Base-by-base conservation (phyloP, 352 stramenopile species). In the Phytophthora cryptogea region DNA sequence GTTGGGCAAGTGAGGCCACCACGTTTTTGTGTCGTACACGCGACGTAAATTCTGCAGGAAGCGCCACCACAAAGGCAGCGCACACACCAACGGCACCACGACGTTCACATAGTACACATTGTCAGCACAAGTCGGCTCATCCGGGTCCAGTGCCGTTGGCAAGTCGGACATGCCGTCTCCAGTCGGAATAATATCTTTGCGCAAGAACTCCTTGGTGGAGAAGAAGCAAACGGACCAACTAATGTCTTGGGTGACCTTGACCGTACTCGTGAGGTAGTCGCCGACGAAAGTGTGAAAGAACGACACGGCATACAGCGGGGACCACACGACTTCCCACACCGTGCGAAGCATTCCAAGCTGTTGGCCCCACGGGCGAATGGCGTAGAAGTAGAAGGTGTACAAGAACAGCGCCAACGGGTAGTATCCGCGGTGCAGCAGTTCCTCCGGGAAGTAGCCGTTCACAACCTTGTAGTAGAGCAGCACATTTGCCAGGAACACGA, bases 381-480 rank as follows among this genome's bases (percentile, higher is more conserved):
- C 68, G 47, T 99, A 91, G 61, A 92, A 97, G 66, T 95, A 97
- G 32, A 97, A 59, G 16, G 95, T 94, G 70, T 98, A 98, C 0
- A 97, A 28, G 27, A 97, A 93, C 23, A 99, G 80, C 31, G 88
- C 65, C 8, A 98, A 67, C 32, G 96, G 95, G 72, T 98, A 98
- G 49, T 94, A 97, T 27, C 94, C 94, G 45, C 89, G 76, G 43
- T 90, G 81, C 10, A 91, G 57, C 11, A 95, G 66, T 36, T 89
- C 73, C 45, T 95, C 86, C 0, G 86, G 86, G 28, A 95, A 95
- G 54, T 92, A 88, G 0, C 74, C 78, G 46, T 95, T 95, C 65
- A 92, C 83, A 17, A 97, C 91, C 79, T 99, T 98, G 88, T 98
- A 99, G 70, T 99, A 99, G 20, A 98, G 74, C 49, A 99, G 79